Conservation (phyloP, 495 filamentous ascomycete genomes). For the Talaromyces thailandensis region DNA sequence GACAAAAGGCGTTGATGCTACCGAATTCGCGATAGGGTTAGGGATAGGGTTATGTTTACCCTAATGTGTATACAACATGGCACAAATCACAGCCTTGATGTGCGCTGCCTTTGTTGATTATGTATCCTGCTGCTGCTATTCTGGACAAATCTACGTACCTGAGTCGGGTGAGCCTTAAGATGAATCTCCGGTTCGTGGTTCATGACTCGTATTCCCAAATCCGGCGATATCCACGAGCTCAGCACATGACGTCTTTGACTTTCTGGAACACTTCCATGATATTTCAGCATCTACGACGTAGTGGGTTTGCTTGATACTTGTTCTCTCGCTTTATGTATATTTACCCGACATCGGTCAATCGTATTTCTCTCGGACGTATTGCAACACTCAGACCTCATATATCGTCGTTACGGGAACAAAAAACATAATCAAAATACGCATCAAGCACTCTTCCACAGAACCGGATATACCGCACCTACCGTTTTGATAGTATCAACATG, state of each 20-base stretch:
- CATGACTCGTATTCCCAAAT: not conserved
- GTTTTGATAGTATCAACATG: not conserved
- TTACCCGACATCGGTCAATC: not conserved
- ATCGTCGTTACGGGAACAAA: not conserved
- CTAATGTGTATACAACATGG: not conserved
- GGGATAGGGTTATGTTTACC: not conserved
- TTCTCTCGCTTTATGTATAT: not conserved
- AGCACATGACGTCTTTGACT: not conserved
- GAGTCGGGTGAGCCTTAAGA: not conserved
- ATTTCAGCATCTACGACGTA: not conserved
- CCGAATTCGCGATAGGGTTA: not conserved
- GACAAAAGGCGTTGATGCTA: not conserved
- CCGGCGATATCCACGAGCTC: not conserved
- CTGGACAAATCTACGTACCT: not conserved
- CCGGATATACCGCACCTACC: not conserved
- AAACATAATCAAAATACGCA: not conserved
- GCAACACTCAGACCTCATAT: not conserved
- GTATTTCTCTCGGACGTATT: not conserved
- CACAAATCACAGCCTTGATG: not conserved
- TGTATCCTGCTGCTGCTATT: not conserved
- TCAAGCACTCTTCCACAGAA: not conserved
- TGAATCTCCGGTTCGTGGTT: not conserved
- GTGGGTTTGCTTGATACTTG: no score
- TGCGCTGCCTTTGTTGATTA: not conserved
- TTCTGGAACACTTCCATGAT: not conserved